Evolutionary conservation across 1,284 basidiomycete species (phyloP).

Genomic region (Puccinia hordei): DNA sequence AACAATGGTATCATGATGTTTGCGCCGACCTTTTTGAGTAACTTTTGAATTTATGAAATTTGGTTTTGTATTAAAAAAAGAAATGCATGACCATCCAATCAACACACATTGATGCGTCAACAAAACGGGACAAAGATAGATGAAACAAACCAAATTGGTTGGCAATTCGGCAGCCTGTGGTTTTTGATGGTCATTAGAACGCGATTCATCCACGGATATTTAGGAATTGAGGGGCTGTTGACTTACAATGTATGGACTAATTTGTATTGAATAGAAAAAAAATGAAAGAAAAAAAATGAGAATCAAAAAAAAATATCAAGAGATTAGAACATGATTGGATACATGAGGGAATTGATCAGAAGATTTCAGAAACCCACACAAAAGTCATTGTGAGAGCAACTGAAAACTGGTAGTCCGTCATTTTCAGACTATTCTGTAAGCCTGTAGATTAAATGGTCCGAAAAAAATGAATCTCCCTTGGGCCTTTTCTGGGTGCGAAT

Average conservation of each 20-base stretch:
- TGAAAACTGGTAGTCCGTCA: slow-evolving; percentile 41
- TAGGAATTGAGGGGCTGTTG: background rate
- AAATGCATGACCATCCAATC: background rate
- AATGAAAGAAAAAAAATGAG: background rate
- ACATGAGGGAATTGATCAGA: background rate
- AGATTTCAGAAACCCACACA: slow-evolving; percentile 12
- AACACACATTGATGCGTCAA: background rate
- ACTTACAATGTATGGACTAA: slow-evolving; percentile 45
- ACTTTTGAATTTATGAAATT: slow-evolving; percentile 5
- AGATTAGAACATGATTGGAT: background rate
- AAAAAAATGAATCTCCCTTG: background rate
- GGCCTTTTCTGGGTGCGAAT: background rate
- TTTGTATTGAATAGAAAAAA: too few relatives aligned
- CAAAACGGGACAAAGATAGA: background rate
- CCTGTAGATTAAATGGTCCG: background rate
- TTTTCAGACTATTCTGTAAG: slow-evolving; percentile 33
- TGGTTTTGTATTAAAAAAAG: too few relatives aligned
- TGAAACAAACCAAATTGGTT: slow-evolving; percentile 31
- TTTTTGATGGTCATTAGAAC: background rate
- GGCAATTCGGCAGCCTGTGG: slow-evolving; percentile 44
- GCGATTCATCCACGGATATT: background rate
- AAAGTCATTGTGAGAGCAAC: slow-evolving; percentile 45
- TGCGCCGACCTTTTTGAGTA: slow-evolving; percentile 42
- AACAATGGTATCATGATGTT: slow-evolving; percentile 35
- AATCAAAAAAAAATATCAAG: too few relatives aligned